A percentile compares a stretch with the other conserved stretches of the same genome.
Conservation (phyloP, 108 stramenopile genomes). For the Nitzschia sp. region DNA sequence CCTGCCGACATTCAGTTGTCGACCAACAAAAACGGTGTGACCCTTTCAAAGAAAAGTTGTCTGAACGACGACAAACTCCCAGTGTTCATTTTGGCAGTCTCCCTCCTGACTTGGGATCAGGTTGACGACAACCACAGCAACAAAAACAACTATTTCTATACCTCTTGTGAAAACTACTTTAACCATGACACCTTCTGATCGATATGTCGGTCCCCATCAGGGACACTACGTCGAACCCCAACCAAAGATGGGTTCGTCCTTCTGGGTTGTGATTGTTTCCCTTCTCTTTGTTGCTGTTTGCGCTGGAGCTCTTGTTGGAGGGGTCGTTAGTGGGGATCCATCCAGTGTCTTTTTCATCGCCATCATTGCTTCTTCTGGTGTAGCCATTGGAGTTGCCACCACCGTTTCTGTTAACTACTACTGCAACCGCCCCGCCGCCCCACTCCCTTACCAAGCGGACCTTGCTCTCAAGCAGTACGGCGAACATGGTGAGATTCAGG, state of each 20-base stretch:
- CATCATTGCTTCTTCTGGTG: constrained; percentile 30
- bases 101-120: background rate
- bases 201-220: background rate
- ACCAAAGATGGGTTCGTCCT: background rate
- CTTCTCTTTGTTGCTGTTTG: constrained; percentile 36
- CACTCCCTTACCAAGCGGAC: background rate
- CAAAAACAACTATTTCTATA: too few species aligned
- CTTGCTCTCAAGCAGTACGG: background rate
- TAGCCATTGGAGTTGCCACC: constrained; percentile 18
- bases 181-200: background rate
- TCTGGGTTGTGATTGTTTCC: constrained; percentile 28
- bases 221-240: background rate
- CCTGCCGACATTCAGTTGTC: constrained; percentile 3
- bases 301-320: constrained; percentile 32
- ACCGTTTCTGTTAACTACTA: constrained; percentile 25
- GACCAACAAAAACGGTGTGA: background rate
- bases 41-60: background rate
- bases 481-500: constrained; percentile 12
- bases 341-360: constrained; percentile 30
- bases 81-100: background rate
- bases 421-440: background rate
- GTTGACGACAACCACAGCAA: too few species aligned
- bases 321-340: constrained; percentile 33
- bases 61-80: background rate
- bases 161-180: background rate